Conservation (phyloP, 306 rosid species). For the Vigna hirtella region DNA sequence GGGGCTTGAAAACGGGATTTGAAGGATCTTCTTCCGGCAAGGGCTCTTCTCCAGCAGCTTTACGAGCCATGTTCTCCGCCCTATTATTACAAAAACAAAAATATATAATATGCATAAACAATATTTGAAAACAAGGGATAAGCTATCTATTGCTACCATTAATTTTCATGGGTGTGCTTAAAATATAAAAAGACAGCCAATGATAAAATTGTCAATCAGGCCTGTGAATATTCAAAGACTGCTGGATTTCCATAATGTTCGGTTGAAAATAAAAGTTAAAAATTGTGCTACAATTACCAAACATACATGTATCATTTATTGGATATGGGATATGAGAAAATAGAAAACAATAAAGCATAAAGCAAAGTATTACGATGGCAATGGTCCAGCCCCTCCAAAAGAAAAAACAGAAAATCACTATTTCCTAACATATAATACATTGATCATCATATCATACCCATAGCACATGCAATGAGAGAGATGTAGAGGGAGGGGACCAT, state of each 20-base stretch:
- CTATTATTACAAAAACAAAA: slow-evolving; percentile 49
- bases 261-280: slow-evolving; percentile 1
- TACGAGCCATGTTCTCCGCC: slow-evolving; percentile 80
- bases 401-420: too few relatives aligned
- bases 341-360: not conserved
- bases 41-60: slow-evolving; percentile 86
- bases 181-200: not conserved
- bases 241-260: not conserved
- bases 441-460: too few relatives aligned
- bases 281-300: not conserved
- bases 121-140: not conserved
- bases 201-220: not conserved
- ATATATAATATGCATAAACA: not conserved
- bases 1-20: slow-evolving; percentile 83
- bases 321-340: not conserved
- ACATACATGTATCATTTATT: not conserved
- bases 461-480: too few relatives aligned
- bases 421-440: too few relatives aligned
- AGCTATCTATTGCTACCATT: not conserved
- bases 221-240: not conserved
- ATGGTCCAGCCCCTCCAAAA: too few relatives aligned
- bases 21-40: slow-evolving; percentile 97
- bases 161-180: not conserved
- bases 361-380: not conserved
- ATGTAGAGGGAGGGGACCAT: too few relatives aligned